phyloP scores from a whole-genome alignment of 805 yeast genomes.

The Wickerhamomyces ciferrii region DNA sequence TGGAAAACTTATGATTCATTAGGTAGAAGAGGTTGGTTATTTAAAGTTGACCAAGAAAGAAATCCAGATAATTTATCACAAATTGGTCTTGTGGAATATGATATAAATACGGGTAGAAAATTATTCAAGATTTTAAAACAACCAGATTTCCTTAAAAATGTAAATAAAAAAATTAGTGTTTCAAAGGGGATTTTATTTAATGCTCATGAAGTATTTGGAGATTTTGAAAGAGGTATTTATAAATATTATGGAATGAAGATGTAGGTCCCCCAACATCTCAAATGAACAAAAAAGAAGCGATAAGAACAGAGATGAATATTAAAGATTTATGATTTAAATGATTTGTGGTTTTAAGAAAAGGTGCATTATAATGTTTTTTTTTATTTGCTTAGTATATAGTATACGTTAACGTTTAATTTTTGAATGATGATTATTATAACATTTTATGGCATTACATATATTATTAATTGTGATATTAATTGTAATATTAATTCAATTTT shows the following conservation, averaged over 20 bases:
- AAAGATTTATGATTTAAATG: too few relatives aligned
- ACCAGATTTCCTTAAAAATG: conserved; percentile 33
- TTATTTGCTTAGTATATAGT: too few relatives aligned
- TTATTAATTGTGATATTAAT: too few relatives aligned
- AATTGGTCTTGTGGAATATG: conserved; percentile 45
- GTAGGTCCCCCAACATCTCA: too few relatives aligned
- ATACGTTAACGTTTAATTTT: too few relatives aligned
- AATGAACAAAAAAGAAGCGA: too few relatives aligned
- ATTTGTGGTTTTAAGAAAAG: too few relatives aligned
- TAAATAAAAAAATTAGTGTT: conserved; percentile 30
- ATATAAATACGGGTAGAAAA: conserved; percentile 59
- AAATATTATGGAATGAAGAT: conserved; percentile 36
- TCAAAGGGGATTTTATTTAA: conserved; percentile 30
- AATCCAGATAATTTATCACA: conserved; percentile 29
- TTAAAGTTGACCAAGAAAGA: conserved; percentile 33
- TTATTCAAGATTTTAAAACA: conserved; percentile 34
- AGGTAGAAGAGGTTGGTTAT: conserved; percentile 83
- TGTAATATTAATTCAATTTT: too few relatives aligned
- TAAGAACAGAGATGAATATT: too few relatives aligned
- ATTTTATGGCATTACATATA: too few relatives aligned
- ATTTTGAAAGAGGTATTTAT: conserved; percentile 39
- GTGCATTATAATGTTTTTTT: too few relatives aligned
- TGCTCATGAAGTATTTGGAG: conserved; percentile 35
- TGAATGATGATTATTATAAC: too few relatives aligned
- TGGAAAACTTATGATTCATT: conserved; percentile 30